phyloP scores from a whole-genome alignment of 1,139 yeast species.

The Suhomyces terraborum region DNA sequence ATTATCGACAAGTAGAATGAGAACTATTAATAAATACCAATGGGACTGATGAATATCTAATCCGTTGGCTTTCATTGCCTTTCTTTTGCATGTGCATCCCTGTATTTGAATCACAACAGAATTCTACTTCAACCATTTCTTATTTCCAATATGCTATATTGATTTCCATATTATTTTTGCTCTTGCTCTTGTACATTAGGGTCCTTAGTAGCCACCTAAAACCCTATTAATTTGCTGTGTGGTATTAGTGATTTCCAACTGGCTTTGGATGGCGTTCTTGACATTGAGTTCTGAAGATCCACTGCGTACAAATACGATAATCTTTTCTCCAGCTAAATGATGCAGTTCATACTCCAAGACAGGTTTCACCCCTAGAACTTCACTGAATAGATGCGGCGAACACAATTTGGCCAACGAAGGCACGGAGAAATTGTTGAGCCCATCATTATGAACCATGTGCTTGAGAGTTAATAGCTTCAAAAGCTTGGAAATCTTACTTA shows the following conservation, averaged over 20 bases:
- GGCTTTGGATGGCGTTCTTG: slow-evolving; percentile 9
- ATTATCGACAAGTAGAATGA: too few relatives aligned
- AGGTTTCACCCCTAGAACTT: slow-evolving; percentile 15
- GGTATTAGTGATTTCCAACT: slow-evolving; percentile 11
- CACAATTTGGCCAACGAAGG: slow-evolving; percentile 15
- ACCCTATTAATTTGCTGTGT: slow-evolving; percentile 8
- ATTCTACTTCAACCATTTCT: too few relatives aligned
- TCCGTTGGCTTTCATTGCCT: too few relatives aligned
- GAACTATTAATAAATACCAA: too few relatives aligned
- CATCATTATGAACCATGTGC: slow-evolving; percentile 21
- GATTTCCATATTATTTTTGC: not conserved
- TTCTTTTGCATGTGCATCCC: too few relatives aligned
- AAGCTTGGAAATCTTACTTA: slow-evolving; percentile 22
- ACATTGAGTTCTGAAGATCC: not conserved
- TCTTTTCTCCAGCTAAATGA: slow-evolving; percentile 1
- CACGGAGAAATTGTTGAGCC: slow-evolving; percentile 22
- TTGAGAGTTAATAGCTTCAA: slow-evolving; percentile 26
- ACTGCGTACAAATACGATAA: slow-evolving; percentile 8
- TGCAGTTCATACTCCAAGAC: slow-evolving; percentile 9
- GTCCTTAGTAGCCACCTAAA: slow-evolving; percentile 1
- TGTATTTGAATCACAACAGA: too few relatives aligned
- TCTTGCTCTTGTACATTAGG: too few relatives aligned
- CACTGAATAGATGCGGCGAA: slow-evolving; percentile 15
- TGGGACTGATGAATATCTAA: too few relatives aligned
- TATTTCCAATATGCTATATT: not conserved